A percentile compares a stretch with the other conserved stretches of the same genome.
These are phyloP conservation scores for Aspergillus bertholletiae DNA, from an alignment of 495 filamentous ascomycete species.

Conservation along the genomic window DNA sequence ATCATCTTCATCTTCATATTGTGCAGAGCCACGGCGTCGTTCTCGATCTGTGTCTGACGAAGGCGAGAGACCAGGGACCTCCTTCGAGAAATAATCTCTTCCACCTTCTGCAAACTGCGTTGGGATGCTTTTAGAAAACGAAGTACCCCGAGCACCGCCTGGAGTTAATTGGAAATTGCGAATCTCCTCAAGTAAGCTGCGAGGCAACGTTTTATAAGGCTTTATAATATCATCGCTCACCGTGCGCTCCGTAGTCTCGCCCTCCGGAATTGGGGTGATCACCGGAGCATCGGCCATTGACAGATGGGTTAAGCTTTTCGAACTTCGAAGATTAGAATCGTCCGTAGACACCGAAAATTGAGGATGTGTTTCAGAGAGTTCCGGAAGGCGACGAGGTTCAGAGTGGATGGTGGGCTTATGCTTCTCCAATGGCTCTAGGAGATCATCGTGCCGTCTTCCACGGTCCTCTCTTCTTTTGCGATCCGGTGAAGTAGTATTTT, in stretches of 20 bases:
- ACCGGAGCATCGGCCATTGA: slow-evolving; percentile 25
- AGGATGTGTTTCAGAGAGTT: slow-evolving; percentile 4
- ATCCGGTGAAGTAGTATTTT: slow-evolving; percentile 64
- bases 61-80: slow-evolving; percentile 18
- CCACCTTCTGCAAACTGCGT: slow-evolving; percentile 38
- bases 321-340: slow-evolving; percentile 12
- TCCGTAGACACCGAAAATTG: slow-evolving; percentile 8
- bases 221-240: slow-evolving; percentile 26
- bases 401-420: slow-evolving; percentile 8
- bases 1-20: slow-evolving; percentile 75
- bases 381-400: slow-evolving; percentile 8
- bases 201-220: slow-evolving; percentile 33
- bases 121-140: slow-evolving; percentile 55
- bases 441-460: slow-evolving; percentile 13
- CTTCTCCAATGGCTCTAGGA: neutral
- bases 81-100: slow-evolving; percentile 28
- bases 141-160: slow-evolving; percentile 44
- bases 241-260: slow-evolving; percentile 4
- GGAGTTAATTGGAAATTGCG: slow-evolving; percentile 57
- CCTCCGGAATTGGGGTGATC: slow-evolving; percentile 12
- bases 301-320: slow-evolving; percentile 34
- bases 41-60: slow-evolving; percentile 26
- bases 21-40: slow-evolving; percentile 36
- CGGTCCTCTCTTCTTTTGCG: slow-evolving; percentile 41
- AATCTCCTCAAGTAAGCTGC: slow-evolving; percentile 59